Evolutionary conservation across 768 basidiomycete species (phyloP), one percentile per base, ranked within the genome.

Genomic region (Podaxis sp.): DNA sequence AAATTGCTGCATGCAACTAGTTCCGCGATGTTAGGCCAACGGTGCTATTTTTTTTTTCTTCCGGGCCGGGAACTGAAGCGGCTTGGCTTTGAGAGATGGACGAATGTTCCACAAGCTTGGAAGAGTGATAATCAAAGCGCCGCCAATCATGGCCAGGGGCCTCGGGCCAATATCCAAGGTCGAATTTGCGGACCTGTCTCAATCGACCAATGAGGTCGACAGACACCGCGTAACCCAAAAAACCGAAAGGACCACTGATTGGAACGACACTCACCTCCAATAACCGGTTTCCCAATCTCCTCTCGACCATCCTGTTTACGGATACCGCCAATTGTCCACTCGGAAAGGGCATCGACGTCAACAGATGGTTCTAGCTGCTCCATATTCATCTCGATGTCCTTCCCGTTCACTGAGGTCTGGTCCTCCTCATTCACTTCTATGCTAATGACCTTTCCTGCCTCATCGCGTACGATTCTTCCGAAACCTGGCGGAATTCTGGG

Each of bases 401-500:
- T 40, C 46, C 79, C 79, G 33, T 81, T 79, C 17, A 29, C 24
- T 15, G 33, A 11, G 13, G 17, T 6, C 4, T 11, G 19, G 22
- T 82, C 81, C 46, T 82, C 84, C 61, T 87, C 82, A 15, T 80
- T 75, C 58, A 94, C 69, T 69, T 92, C 86, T 46, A 95, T 78
- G 52, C 84, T 80, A 22, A 94, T 69, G 41, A 96, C 80, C 65
- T 88, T 89, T 29, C 95, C 95, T 2, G 82, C 77, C 40, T 80
- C 86, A 72, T 96, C 94, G 52, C 94, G 82, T 55, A 94, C 73
- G 67, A 98, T 95, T 70, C 86, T 83, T 33, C 94, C 95, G 70
- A 85, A 89, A 1, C 91, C 90, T 67, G 79, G 84, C 12, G 84
- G 85, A 53, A 85, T 76, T 27, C 71, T 61, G 59, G 68, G 50